These are phyloP conservation scores for Pulveroboletus sp. DNA, from an alignment of 768 basidiomycete genomes.

Conservation along the genomic window DNA sequence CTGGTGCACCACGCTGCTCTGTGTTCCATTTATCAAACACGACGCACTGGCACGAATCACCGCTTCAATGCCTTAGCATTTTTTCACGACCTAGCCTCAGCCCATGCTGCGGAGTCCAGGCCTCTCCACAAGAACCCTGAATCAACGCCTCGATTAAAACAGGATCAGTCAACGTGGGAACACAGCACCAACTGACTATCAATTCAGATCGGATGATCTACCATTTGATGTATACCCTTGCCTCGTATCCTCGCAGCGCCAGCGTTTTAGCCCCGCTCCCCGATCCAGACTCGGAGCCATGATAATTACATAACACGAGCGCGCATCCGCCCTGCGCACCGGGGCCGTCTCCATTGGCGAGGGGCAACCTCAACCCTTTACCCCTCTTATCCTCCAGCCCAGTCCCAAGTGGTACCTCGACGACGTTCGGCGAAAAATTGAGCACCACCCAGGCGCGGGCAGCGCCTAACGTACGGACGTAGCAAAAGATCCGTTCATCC, in stretches of 20 bases:
- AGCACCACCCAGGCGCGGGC: conserved; percentile 40
- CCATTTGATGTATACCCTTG: conserved; percentile 18
- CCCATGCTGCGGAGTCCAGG: too few species aligned
- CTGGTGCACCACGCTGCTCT: too few species aligned
- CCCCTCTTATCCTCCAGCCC: neutral
- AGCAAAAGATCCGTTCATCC: conserved; percentile 54
- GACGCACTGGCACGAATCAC: too few species aligned
- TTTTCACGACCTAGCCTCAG: too few species aligned
- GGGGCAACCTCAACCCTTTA: neutral
- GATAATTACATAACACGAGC: conserved; percentile 31
- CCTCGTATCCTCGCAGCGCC: conserved; percentile 28
- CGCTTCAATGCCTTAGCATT: too few species aligned
- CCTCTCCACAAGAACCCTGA: too few species aligned
- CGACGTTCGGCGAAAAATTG: conserved; percentile 40
- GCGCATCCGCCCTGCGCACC: neutral
- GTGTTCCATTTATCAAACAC: too few species aligned
- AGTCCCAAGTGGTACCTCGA: conserved; percentile 10
- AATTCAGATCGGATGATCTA: neutral
- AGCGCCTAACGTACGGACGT: conserved; percentile 38
- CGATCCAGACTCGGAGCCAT: neutral
- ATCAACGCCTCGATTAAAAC: too few species aligned
- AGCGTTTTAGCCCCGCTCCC: conserved; percentile 2
- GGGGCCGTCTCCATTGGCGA: neutral
- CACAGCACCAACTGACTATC: too few species aligned
- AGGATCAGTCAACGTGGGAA: too few species aligned